These are phyloP conservation scores for Picea abies DNA, from an alignment of 83 land plant genomes.

Conservation along the genomic window DNA sequence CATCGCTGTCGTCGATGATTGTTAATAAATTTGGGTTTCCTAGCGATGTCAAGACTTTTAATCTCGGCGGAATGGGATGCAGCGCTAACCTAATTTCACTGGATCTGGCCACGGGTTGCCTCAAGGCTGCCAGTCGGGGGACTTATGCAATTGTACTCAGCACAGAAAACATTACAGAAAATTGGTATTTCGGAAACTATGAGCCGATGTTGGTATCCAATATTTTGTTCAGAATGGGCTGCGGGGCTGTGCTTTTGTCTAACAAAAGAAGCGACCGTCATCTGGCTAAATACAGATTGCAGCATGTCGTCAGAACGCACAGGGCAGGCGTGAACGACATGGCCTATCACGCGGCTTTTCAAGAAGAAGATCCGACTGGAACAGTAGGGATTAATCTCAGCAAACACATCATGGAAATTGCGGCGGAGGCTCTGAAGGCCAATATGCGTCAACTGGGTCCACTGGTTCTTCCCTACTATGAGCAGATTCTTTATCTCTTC, in stretches of 20 bases:
- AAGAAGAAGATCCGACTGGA: slow-evolving; percentile 26
- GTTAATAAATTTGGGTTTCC: no score
- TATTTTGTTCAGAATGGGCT: slow-evolving; percentile 29
- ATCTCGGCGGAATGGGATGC: slow-evolving; percentile 23
- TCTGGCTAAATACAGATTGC: slow-evolving; percentile 23
- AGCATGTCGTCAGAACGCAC: slow-evolving; percentile 22
- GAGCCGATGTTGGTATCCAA: slow-evolving; percentile 13
- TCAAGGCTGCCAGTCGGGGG: slow-evolving; percentile 5
- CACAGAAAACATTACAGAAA: slow-evolving; percentile 10
- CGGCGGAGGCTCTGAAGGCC: slow-evolving; percentile 32
- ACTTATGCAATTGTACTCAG: slow-evolving; percentile 16
- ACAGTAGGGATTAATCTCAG: slow-evolving; percentile 22
- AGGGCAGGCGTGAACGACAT: slow-evolving; percentile 17
- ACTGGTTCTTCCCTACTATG: slow-evolving; percentile 26
- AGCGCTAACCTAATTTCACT: slow-evolving; percentile 11
- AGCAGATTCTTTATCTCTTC: slow-evolving; percentile 19
- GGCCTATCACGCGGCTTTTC: slow-evolving; percentile 21
- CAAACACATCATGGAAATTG: slow-evolving; percentile 27
- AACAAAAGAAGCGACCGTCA: slow-evolving; percentile 23
- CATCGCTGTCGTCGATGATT: slow-evolving; percentile 17
- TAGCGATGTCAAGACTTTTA: slow-evolving; percentile 16
- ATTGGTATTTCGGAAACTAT: slow-evolving; percentile 21
- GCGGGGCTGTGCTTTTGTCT: slow-evolving; percentile 28
- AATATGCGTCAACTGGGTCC: slow-evolving; percentile 27
- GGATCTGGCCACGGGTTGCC: slow-evolving; percentile 19